Evolutionary conservation across 2,329 filamentous ascomycete species (phyloP).

Genomic region (Intubia oerlemansii): DNA sequence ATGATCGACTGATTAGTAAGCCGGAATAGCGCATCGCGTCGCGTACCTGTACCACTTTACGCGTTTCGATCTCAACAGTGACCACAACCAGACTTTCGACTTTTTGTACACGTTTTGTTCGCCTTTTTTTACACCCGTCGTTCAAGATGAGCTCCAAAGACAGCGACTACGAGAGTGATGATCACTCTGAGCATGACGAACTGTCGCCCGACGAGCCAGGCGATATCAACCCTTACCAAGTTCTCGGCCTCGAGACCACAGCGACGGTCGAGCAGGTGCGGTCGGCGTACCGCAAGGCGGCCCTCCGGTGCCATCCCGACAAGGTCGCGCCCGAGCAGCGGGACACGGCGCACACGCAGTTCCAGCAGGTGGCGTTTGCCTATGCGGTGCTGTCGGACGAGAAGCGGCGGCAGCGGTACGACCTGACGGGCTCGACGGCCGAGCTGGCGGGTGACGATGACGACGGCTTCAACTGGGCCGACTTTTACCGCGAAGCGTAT

Average conservation of each 20-base stretch:
- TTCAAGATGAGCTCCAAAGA: too few species aligned
- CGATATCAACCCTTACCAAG: conserved; percentile 53
- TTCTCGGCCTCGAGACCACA: conserved; percentile 47
- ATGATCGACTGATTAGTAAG: too few species aligned
- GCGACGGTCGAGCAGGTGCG: conserved; percentile 69
- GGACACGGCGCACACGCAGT: conserved; percentile 52
- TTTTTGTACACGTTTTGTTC: too few species aligned
- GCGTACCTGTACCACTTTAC: too few species aligned
- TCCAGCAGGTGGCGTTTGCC: conserved; percentile 82
- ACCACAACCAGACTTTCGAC: too few species aligned
- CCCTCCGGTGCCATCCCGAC: conserved; percentile 75
- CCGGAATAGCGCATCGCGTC: too few species aligned
- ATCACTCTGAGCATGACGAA: conserved; percentile 12
- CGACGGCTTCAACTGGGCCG: conserved; percentile 73
- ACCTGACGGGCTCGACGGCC: conserved; percentile 71
- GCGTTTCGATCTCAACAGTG: too few species aligned
- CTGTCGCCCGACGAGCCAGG: conserved; percentile 26
- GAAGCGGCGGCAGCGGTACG: conserved; percentile 63
- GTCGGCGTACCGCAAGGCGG: conserved; percentile 75
- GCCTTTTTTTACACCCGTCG: conserved; percentile 11
- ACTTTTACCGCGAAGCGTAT: conserved; percentile 76
- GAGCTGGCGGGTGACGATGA: conserved; percentile 59
- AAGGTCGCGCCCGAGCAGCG: conserved; percentile 30
- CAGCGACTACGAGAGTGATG: background rate
- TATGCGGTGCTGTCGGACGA: conserved; percentile 83